Percentiles rank a stretch among this genome's conserved stretches.
Conservation (phyloP, 441 rosid species). For the Gossypium gossypioides region DNA sequence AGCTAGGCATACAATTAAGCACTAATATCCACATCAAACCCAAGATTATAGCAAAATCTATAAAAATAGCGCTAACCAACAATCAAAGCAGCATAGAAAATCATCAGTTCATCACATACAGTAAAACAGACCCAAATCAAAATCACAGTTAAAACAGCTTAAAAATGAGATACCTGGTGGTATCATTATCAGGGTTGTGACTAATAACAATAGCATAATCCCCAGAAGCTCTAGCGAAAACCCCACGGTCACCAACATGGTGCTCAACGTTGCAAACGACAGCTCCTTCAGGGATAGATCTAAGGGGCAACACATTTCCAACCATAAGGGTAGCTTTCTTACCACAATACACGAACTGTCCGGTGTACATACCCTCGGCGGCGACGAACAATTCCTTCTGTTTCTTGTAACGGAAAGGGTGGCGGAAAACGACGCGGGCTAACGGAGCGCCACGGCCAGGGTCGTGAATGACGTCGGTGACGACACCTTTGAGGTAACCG, state of each 20-base stretch:
- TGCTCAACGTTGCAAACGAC: slow-evolving; percentile 70
- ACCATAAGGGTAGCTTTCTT: slow-evolving; percentile 60
- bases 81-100: background rate
- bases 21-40: background rate
- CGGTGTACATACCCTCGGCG: slow-evolving; percentile 68
- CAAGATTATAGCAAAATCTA: background rate
- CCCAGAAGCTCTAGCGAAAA: slow-evolving; percentile 50
- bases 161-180: slow-evolving; percentile 34
- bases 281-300: slow-evolving; percentile 66
- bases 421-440: slow-evolving; percentile 51
- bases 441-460: slow-evolving; percentile 78
- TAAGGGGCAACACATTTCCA: slow-evolving; percentile 55
- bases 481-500: slow-evolving; percentile 63
- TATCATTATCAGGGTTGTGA: slow-evolving; percentile 60
- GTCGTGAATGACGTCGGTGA: slow-evolving; percentile 61
- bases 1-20: background rate
- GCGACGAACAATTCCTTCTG: slow-evolving; percentile 76
- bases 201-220: slow-evolving; percentile 59
- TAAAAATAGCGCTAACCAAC: background rate
- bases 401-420: slow-evolving; percentile 63
- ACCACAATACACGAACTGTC: slow-evolving; percentile 63
- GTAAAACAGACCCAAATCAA: slow-evolving; percentile 2
- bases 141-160: background rate
- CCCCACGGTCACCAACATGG: slow-evolving; percentile 69
- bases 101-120: background rate